Evolutionary conservation across 768 basidiomycete species (phyloP).

Genomic region (Polyporus arcularius): DNA sequence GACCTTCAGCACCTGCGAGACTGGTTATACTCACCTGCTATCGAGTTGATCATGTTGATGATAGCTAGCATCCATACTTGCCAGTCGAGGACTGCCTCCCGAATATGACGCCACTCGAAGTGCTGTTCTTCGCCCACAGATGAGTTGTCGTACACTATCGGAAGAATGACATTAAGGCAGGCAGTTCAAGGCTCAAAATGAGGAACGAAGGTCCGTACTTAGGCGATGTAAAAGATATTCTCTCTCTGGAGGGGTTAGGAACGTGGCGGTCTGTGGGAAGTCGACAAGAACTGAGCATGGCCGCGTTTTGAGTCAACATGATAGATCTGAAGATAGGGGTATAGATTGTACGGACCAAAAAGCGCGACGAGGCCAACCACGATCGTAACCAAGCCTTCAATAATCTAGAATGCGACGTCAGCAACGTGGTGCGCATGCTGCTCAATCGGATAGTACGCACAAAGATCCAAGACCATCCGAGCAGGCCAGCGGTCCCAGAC

Average conservation of each 20-base stretch:
- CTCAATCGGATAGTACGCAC: conserved; percentile 10
- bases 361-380: conserved; percentile 53
- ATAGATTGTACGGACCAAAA: conserved; percentile 38
- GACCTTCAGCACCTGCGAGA: too few species aligned
- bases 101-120: conserved; percentile 53
- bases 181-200: too few species aligned
- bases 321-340: not conserved
- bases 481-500: conserved; percentile 28
- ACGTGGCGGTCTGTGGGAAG: conserved; percentile 56
- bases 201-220: conserved; percentile 38
- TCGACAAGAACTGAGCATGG: conserved; percentile 53
- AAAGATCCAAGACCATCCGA: conserved; percentile 38
- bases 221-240: conserved; percentile 54
- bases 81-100: conserved; percentile 61
- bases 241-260: conserved; percentile 61
- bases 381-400: conserved; percentile 66
- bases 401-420: too few species aligned
- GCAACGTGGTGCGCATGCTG: not conserved
- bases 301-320: not conserved
- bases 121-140: conserved; percentile 61
- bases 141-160: conserved; percentile 51
- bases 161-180: too few species aligned
- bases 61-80: conserved; percentile 61
- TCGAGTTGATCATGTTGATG: conserved; percentile 55
- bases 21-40: conserved; percentile 50